Base-by-base conservation (phyloP, 2,329 filamentous ascomycete species). In the Pestalotiopsis sp. region DNA sequence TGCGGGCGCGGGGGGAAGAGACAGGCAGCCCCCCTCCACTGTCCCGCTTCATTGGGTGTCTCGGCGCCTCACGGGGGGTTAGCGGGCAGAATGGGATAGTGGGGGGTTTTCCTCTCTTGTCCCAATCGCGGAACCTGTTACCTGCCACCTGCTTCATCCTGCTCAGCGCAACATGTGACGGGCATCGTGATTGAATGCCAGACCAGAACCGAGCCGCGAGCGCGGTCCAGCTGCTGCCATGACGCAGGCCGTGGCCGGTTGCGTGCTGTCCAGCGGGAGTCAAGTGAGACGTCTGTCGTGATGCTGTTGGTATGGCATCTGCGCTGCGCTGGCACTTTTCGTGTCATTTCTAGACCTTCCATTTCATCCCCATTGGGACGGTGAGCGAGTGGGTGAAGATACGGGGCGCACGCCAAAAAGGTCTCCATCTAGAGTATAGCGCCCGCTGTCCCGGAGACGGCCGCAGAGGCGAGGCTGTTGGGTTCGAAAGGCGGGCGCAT, bases 161-260 rank as follows among this genome's bases (percentile, higher is more conserved):
- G 61, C 49, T 45, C 61, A 23, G 27, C 39, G 25, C 25, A 49
- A 39, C 61, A 64, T 64, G 61, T 64, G 61, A 64, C 61, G 61
- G 61, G 20, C 23, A 64, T 52, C 38, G 39, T 39, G 25, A 64
- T 36, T 36, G 31, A 36, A 9, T 64, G 61, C 61, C 38, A 20
- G 61, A 36, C 27, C 31, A 36, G 14, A 31, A 23, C 25, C 25
- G 27, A 59, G 12, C 17, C 57, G 27, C 25, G 45, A 52, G 45
- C n/a, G 12, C 57, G n/a, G 20, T 25, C 39, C 61, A n/a, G 61
- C 61, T 64, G 36, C 39, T 31, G 23, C 38, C 4, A 64, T 64
- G 61, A 64, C 38, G 61, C 61, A 64, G 14, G 23, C 20, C 61
- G 17, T 23, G 38, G 20, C 17, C 31, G 23, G 36, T 64, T 49